Evolutionary conservation across 257 asterid genomes (phyloP), one percentile per base, ranked within the genome.

Genomic region (Jasminum sambac): DNA sequence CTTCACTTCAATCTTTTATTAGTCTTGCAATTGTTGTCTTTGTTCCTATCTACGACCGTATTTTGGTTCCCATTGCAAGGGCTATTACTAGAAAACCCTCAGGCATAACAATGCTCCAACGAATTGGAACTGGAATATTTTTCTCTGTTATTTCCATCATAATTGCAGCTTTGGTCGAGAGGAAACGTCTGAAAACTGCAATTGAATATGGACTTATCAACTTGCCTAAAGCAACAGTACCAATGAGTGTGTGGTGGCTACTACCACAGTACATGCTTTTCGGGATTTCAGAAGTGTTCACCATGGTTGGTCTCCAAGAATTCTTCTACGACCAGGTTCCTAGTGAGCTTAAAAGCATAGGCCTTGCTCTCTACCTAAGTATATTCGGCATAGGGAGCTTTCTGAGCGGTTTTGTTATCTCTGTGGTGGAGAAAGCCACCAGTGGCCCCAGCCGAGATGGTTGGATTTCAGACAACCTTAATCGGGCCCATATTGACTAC

Each of bases 311-410:
- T 23, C 81, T 88, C 40, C 93, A 90, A 64, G 89, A 88, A 39
- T 82, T 90, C 30, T 88, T 88, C 86, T 90, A 88, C 39, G 85
- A 90, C 67, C 91, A 85, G 57, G 87, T 86, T 25, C 90, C 95
- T 0, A 67, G 26, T 1, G 90, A 86, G 19, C 14, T 90, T 72
- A 90, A 68, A 75, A 84, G 91, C 11, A 63, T 82, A 0, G 93
- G 95, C 6, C 83, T 88, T 21, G 76, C 95, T 71, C 66, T 90
- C 0, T 86, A 72, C 64, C 84, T 84, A 6, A 80, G 93, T 62
- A 79, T 83, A 40, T 70, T 88, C 3, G 91, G 96, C 11, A 23
- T 82, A 0, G 96, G 95, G 46, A 77, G 83, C 76, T 84, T 90
- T 59, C 23, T 86, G 24, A 86, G 95, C 80, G 76, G 96, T 41